Base-by-base conservation (phyloP, 306 rosid genomes). In the Canavalia ensiformis region DNA sequence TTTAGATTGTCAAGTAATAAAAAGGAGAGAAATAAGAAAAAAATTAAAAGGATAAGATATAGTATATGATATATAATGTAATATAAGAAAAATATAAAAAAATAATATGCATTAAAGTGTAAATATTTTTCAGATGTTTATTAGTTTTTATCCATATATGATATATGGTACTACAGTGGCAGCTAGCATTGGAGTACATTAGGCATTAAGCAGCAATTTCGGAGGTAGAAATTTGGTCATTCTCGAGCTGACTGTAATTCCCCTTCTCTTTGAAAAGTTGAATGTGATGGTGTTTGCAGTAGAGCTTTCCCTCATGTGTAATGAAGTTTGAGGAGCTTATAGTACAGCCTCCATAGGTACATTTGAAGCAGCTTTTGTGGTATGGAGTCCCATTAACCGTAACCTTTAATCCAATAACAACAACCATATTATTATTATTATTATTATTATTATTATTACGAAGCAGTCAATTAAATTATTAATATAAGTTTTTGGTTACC, bases 261-360 rank as follows among this genome's bases (percentile, higher is more conserved):
- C 95, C 96, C 68, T 88, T 93, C 86, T 93, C 95, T 56, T 84
- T 91, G 85, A 89, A 91, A 31, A 93, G 97, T 69, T 93, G 97
- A 83, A 91, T 86, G 92, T 91, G 94, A 74, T 93, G 96, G 77
- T 91, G 95, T 79, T 93, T 91, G 89, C 97, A 93, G 62, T 93
- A 93, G 41, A 91, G 90, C 84, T 83, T 91, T 68, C 92, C 91
- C 74, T 93, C 97, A 73, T 89, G 97, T 55, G 94, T 86, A 69
- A 93, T 80, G 12, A 88, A 88, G 85, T 76, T 91, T 13, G 95
- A 82, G 34, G 95, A 88, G 87, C 87, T 92, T 80, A 91, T 87
- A 8, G 92, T 89, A 72, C 95, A 92, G 11, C 95, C 97, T 76
- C 97, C 97, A 71, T 83, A 83, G 51, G 84, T 85, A 86, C 97